A percentile compares a stretch with the other conserved stretches of the same genome.
Evolutionary conservation across 768 basidiomycete genomes (phyloP).

Genomic region (Mycena leptocephala): DNA sequence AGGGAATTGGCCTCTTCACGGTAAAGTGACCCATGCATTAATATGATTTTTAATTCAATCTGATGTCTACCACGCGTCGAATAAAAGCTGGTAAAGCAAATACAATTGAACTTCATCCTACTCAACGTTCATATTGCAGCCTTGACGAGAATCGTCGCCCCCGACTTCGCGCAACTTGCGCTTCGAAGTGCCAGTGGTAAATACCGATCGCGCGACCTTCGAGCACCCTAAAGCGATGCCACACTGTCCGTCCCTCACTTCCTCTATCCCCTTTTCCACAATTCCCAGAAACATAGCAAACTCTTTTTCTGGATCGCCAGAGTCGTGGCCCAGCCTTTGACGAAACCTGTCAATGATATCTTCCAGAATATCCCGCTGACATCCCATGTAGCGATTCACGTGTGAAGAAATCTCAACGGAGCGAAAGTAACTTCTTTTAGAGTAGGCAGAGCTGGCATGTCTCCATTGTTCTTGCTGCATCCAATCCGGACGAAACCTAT

Average conservation of each 20-base stretch:
- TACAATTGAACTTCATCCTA: too few relatives aligned
- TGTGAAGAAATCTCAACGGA: background rate
- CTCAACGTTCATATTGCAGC: too few relatives aligned
- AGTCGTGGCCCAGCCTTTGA: background rate
- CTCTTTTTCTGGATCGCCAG: background rate
- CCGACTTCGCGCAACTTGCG: background rate
- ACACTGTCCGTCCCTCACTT: background rate
- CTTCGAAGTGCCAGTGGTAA: background rate
- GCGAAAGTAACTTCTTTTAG: background rate
- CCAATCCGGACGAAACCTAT: slow-evolving; percentile 25
- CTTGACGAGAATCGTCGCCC: background rate
- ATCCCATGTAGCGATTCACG: slow-evolving; percentile 28
- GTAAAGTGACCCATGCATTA: too few relatives aligned
- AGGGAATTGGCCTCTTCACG: too few relatives aligned
- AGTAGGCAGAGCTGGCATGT: background rate
- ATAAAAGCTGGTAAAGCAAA: too few relatives aligned
- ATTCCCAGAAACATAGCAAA: background rate
- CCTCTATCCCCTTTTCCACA: background rate
- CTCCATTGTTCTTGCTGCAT: background rate
- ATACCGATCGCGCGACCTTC: background rate
- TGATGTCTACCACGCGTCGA: too few relatives aligned
- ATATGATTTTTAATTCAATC: too few relatives aligned
- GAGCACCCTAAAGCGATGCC: background rate
- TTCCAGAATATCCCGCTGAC: slow-evolving; percentile 25
- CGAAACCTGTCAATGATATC: slow-evolving; percentile 12